Conservation (phyloP, 768 basidiomycete genomes). For the Guyanaporus albipodus region DNA sequence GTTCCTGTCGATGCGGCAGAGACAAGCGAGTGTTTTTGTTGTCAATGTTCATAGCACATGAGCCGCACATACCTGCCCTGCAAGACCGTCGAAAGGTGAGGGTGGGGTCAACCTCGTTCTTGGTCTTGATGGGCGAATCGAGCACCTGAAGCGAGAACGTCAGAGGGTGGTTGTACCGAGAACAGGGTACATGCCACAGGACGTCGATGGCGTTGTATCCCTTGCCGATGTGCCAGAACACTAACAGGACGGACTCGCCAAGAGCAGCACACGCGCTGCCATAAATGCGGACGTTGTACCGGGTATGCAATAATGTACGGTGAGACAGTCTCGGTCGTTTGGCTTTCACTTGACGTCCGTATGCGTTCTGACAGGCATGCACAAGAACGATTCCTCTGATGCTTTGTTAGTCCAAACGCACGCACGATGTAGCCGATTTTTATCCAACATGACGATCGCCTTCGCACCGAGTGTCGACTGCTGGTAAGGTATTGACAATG, state of each 20-base stretch:
- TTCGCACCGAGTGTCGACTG: background rate
- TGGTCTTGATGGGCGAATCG: constrained; percentile 96
- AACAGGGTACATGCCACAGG: constrained; percentile 66
- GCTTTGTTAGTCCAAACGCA: background rate
- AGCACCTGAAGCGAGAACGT: constrained; percentile 48
- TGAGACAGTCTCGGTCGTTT: no score
- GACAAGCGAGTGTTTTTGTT: constrained; percentile 97
- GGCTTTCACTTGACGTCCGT: no score
- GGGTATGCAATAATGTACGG: no score
- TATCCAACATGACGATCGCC: background rate
- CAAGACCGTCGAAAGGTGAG: constrained; percentile 94
- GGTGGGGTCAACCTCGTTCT: constrained; percentile 97
- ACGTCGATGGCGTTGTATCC: constrained; percentile 87
- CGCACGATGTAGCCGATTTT: background rate
- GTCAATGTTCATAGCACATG: constrained; percentile 61
- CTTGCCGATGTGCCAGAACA: no score
- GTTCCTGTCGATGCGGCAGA: no score
- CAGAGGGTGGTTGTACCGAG: background rate
- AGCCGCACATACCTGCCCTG: constrained; percentile 95
- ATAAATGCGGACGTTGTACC: no score
- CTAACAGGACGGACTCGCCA: constrained; percentile 20
- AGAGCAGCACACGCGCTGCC: background rate
- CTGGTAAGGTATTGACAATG: background rate
- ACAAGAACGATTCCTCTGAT: background rate
- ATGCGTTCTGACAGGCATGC: no score